A percentile compares a stretch with the other conserved stretches of the same genome.
phyloP scores from a whole-genome alignment of 805 yeast species.

The Candida patagonica region DNA sequence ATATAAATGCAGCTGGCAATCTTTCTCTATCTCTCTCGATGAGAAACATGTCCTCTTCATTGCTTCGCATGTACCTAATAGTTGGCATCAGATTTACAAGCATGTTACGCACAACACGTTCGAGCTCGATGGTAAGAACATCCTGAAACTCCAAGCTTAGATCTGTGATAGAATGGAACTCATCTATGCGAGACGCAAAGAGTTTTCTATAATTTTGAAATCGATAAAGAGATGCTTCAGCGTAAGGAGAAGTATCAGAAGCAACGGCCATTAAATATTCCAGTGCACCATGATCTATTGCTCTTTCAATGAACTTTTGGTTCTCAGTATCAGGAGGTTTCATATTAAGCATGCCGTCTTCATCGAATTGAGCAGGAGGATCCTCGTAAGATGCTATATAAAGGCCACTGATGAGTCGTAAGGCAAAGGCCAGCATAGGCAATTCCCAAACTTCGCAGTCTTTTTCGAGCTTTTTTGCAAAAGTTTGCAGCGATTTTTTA shows the following conservation, averaged over 20 bases:
- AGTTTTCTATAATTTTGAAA: conserved; percentile 7
- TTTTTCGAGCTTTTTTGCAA: no score
- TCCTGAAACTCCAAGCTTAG: conserved; percentile 5
- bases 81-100: conserved; percentile 30
- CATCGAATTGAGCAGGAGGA: no score
- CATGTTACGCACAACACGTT: conserved; percentile 22
- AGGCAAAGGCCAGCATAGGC: no score
- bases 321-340: conserved; percentile 19
- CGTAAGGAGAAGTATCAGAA: conserved; percentile 21
- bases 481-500: no score
- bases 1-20: no score
- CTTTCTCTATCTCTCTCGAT: conserved; percentile 12
- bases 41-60: conserved; percentile 28
- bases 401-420: no score
- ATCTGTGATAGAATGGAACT: not conserved
- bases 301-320: conserved; percentile 17
- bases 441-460: no score
- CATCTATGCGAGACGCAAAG: conserved; percentile 2
- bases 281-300: conserved; percentile 30
- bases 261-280: conserved; percentile 31
- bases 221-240: not conserved
- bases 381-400: no score
- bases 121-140: conserved; percentile 16
- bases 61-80: conserved; percentile 30
- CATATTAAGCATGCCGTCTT: no score